Percentiles rank a stretch among this genome's conserved stretches.
These are phyloP conservation scores for Vaccinium darrowii DNA, from an alignment of 148 eudicot species.

Conservation along the genomic window DNA sequence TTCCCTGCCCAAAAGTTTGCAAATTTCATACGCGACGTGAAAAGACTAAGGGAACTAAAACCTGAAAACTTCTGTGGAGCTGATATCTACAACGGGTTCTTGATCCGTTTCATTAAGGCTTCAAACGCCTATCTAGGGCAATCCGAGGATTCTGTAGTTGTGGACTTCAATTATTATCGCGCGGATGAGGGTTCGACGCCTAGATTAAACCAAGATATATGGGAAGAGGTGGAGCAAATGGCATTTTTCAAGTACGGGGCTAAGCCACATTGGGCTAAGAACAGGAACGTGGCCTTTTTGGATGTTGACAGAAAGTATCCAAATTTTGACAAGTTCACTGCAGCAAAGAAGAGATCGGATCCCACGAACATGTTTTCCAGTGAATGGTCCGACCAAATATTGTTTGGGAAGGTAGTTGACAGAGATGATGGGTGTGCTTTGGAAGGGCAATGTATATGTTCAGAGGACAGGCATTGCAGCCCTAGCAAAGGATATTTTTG, in stretches of 20 bases:
- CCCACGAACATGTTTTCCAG: conserved; percentile 60
- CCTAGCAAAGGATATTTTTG: conserved; percentile 69
- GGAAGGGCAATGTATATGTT: conserved; percentile 74
- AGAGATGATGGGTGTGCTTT: conserved; percentile 67
- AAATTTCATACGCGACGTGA: conserved; percentile 57
- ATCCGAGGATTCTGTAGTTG: conserved; percentile 53
- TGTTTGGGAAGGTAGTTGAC: conserved; percentile 39
- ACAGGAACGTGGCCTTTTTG: conserved; percentile 54
- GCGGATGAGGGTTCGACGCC: conserved; percentile 52
- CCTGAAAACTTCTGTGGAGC: conserved; percentile 55
- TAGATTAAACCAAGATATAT: conserved; percentile 57
- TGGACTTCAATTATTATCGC: conserved; percentile 70
- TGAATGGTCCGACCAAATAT: conserved; percentile 63
- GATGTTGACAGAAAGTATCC: conserved; percentile 49
- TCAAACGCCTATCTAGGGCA: conserved; percentile 64
- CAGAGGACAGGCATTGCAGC: conserved; percentile 79
- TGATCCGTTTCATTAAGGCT: conserved; percentile 58
- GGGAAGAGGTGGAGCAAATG: conserved; percentile 84
- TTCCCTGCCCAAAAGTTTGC: conserved; percentile 48
- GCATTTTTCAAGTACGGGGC: conserved; percentile 74
- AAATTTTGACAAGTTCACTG: conserved; percentile 45
- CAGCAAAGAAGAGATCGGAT: conserved; percentile 50
- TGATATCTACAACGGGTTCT: conserved; percentile 69
- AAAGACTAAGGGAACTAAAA: conserved; percentile 45
- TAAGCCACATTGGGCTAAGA: conserved; percentile 89